Evolutionary conservation across 139 green algal species (phyloP).

Genomic region (Tetradesmus lagerheimii): DNA sequence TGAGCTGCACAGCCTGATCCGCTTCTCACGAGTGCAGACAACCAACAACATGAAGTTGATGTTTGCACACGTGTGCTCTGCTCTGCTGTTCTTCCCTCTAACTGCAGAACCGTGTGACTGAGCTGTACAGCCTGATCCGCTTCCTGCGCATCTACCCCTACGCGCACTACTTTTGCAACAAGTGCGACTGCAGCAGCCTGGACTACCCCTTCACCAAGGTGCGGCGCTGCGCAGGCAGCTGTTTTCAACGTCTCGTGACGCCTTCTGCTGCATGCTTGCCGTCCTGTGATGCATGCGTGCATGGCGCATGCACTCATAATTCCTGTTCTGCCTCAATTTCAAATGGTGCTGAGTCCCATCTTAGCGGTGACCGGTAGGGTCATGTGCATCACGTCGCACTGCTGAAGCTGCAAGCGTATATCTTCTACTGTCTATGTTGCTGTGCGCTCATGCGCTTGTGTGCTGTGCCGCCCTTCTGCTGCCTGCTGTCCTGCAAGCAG

Average conservation of each 20-base stretch:
- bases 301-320: too few relatives aligned
- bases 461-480: background rate
- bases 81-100: background rate
- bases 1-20: too few relatives aligned
- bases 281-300: too few relatives aligned
- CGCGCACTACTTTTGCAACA: constrained; percentile 94
- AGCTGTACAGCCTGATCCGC: constrained; percentile 94
- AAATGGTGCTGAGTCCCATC: too few relatives aligned
- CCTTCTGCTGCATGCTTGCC: too few relatives aligned
- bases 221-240: background rate
- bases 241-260: too few relatives aligned
- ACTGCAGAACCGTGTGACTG: constrained; percentile 87
- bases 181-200: constrained; percentile 79
- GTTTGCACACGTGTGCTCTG: too few relatives aligned
- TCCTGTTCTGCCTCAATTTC: too few relatives aligned
- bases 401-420: background rate
- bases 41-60: too few relatives aligned
- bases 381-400: background rate
- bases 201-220: constrained; percentile 76
- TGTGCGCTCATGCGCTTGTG: background rate
- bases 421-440: background rate
- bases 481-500: constrained; percentile 1
- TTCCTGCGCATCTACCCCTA: constrained; percentile 92
- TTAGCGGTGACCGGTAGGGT: too few relatives aligned
- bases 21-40: too few relatives aligned